A percentile compares a stretch with the other conserved stretches of the same genome.
phyloP scores from a whole-genome alignment of 202 grass and related monocot genomes.

The Schoenoplectus triqueter region DNA sequence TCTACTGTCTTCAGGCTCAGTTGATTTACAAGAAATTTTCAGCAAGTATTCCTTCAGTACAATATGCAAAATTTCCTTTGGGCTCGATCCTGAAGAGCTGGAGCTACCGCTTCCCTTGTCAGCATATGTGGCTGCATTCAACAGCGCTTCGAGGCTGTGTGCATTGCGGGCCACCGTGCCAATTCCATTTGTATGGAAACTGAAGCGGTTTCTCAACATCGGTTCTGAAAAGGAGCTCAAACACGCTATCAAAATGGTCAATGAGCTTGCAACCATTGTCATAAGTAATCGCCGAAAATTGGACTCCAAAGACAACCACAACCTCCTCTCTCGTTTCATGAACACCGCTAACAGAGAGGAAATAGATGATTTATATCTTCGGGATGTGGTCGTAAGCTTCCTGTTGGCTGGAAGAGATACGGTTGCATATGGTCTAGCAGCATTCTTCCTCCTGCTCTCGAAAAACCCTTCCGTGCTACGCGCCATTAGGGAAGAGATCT shows the following conservation, averaged over 20 bases:
- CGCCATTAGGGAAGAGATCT: slow-evolving; percentile 45
- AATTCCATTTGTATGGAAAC: slow-evolving; percentile 48
- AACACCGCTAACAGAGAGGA: neutral
- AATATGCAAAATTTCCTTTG: slow-evolving; percentile 62
- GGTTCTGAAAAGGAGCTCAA: slow-evolving; percentile 48
- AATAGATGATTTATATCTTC: slow-evolving; percentile 47
- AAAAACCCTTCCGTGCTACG: slow-evolving; percentile 34
- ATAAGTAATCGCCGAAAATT: slow-evolving; percentile 43
- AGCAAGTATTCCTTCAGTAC: slow-evolving; percentile 50
- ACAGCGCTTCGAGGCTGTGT: slow-evolving; percentile 41
- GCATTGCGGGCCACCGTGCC: slow-evolving; percentile 41
- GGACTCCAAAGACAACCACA: slow-evolving; percentile 31
- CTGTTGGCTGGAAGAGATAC: slow-evolving; percentile 55
- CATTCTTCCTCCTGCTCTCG: slow-evolving; percentile 47
- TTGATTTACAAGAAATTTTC: slow-evolving; percentile 64
- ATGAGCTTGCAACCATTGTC: slow-evolving; percentile 43
- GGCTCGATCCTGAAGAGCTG: slow-evolving; percentile 48
- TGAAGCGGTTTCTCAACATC: slow-evolving; percentile 51
- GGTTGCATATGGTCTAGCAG: slow-evolving; percentile 47
- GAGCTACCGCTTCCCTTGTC: slow-evolving; percentile 31
- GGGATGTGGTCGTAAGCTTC: slow-evolving; percentile 62
- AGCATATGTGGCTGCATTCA: slow-evolving; percentile 43
- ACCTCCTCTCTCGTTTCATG: slow-evolving; percentile 59
- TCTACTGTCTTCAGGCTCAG: slow-evolving; percentile 23
- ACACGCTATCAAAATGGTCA: slow-evolving; percentile 44